A percentile compares a stretch with the other conserved stretches of the same genome.
phyloP scores from a whole-genome alignment of 169 alveolate species.

The Plasmodium vinckei region DNA sequence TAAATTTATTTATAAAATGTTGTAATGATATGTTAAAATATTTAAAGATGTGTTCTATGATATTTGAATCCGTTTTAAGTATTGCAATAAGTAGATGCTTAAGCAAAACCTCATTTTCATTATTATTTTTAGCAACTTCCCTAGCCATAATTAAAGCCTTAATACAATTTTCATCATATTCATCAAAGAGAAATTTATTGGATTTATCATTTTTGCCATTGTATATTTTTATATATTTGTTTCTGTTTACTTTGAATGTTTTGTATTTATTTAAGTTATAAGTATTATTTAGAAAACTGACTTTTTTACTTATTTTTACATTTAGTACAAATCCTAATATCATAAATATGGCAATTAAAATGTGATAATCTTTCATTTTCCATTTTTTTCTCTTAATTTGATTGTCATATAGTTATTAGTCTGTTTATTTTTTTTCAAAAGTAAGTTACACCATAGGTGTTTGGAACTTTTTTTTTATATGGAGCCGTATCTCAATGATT shows the following conservation, averaged over 20 bases:
- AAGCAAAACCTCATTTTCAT: conserved; percentile 32
- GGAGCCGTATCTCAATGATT: too few relatives aligned
- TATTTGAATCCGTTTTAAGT: conserved; percentile 25
- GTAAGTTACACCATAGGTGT: too few relatives aligned
- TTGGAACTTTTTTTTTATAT: too few relatives aligned
- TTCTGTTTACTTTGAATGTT: conserved; percentile 10
- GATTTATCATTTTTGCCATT: conserved; percentile 17
- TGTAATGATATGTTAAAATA: conserved; percentile 46
- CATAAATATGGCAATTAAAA: conserved; percentile 17
- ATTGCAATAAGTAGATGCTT: conserved; percentile 57
- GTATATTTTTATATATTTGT: conserved; percentile 1
- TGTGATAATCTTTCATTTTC: conserved; percentile 50
- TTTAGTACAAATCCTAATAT: conserved; percentile 26
- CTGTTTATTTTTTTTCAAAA: too few relatives aligned
- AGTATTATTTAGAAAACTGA: conserved; percentile 30
- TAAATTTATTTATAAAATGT: conserved; percentile 44
- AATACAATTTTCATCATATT: conserved; percentile 66
- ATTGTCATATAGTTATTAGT: too few relatives aligned
- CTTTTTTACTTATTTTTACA: conserved; percentile 31
- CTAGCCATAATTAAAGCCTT: conserved; percentile 72
- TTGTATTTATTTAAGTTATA: conserved; percentile 22
- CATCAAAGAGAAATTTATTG: conserved; percentile 40
- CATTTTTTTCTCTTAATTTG: not conserved
- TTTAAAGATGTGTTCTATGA: conserved; percentile 45
- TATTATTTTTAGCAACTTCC: conserved; percentile 66